Conservation (phyloP, 164 flowering plant species). For the Magnolia kwangsiensis region DNA sequence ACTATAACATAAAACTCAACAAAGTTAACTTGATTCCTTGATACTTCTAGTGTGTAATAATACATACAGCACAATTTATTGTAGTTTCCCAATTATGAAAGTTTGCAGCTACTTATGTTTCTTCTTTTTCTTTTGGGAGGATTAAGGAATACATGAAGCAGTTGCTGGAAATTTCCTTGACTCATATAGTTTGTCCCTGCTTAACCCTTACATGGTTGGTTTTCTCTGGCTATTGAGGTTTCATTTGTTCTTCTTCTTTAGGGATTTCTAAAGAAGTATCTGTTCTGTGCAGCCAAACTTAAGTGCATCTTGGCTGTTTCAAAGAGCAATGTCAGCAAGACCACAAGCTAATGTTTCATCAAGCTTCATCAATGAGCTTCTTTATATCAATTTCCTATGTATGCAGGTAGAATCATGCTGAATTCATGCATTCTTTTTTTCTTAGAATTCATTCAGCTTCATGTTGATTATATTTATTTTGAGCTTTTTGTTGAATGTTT, state of each 20-base stretch:
- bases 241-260: neutral
- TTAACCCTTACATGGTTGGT: constrained; percentile 92
- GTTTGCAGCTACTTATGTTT: constrained; percentile 10
- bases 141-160: constrained; percentile 78
- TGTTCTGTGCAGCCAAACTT: constrained; percentile 75
- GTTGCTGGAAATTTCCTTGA: constrained; percentile 59
- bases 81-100: neutral
- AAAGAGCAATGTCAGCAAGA: constrained; percentile 95
- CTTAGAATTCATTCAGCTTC: neutral
- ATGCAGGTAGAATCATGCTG: constrained; percentile 60
- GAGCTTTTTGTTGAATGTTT: constrained; percentile 7
- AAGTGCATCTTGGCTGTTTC: constrained; percentile 94
- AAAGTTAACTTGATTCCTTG: neutral
- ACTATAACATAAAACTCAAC: neutral
- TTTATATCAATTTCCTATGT: constrained; percentile 63
- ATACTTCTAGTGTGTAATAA: neutral
- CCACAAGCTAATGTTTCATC: constrained; percentile 55
- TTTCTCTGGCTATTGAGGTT: constrained; percentile 9
- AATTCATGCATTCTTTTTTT: neutral
- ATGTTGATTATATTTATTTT: neutral
- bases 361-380: constrained; percentile 83
- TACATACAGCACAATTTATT: neutral
- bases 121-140: constrained; percentile 7
- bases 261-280: constrained; percentile 3
- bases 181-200: constrained; percentile 63